Conservation (phyloP, 441 rosid species). For the Pelargonium citronellum region DNA sequence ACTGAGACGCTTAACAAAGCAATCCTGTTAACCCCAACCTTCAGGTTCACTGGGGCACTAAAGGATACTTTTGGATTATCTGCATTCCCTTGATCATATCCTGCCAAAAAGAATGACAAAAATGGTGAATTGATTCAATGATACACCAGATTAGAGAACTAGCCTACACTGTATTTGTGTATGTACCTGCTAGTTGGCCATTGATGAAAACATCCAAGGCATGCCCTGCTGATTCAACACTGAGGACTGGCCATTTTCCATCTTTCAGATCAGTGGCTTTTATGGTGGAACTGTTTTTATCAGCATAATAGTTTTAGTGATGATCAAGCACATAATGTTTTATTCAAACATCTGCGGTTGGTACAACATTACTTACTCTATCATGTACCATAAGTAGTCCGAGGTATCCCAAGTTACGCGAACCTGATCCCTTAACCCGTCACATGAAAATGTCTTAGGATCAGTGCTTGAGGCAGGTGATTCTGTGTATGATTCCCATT, state of each 20-base stretch:
- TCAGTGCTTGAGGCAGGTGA: not conserved
- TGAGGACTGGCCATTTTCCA: slow-evolving; percentile 23
- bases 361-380: slow-evolving; percentile 22
- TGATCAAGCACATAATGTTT: too few species aligned
- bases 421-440: slow-evolving; percentile 33
- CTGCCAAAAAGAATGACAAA: not conserved
- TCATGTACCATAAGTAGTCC: slow-evolving; percentile 49
- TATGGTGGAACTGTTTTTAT: slow-evolving; percentile 26
- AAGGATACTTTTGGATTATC: slow-evolving; percentile 37
- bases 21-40: slow-evolving; percentile 52
- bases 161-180: too few species aligned
- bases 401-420: slow-evolving; percentile 38
- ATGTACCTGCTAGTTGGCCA: slow-evolving; percentile 35
- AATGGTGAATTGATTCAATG: too few species aligned
- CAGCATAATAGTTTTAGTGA: too few species aligned
- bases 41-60: slow-evolving; percentile 41
- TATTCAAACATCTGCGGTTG: too few species aligned
- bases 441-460: slow-evolving; percentile 22
- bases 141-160: too few species aligned
- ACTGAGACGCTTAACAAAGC: slow-evolving; percentile 49
- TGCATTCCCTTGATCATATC: not conserved
- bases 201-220: slow-evolving; percentile 35
- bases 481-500: not conserved
- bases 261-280: slow-evolving; percentile 25
- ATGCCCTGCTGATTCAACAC: slow-evolving; percentile 33